These are phyloP conservation scores for Lenwebbia sp. DNA, from an alignment of 345 rosid genomes.

Conservation along the genomic window DNA sequence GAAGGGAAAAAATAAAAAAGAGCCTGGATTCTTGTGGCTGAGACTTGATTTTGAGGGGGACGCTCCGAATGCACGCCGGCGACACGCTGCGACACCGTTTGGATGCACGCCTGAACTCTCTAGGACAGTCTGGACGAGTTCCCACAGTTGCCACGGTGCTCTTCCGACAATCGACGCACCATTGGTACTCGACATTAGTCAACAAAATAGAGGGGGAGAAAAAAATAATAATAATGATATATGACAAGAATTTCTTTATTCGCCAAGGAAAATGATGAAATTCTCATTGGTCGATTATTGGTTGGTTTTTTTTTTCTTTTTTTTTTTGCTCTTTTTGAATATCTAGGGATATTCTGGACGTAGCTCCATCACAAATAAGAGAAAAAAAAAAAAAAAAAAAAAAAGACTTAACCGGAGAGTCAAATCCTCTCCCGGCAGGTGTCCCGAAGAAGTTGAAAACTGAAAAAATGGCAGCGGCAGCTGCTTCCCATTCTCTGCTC, in stretches of 20 bases:
- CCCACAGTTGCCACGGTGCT: neutral
- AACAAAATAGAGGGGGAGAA: neutral
- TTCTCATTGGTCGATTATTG: neutral
- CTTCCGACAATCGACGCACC: neutral
- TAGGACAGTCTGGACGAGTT: neutral
- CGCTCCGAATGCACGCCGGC: neutral
- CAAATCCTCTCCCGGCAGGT: neutral
- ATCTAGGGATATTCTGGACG: neutral
- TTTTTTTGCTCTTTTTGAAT: neutral
- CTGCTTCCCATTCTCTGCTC: constrained; percentile 33
- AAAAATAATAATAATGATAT: neutral
- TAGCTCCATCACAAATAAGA: neutral
- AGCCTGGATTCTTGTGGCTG: neutral
- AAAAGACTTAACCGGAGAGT: neutral
- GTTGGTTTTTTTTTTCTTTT: neutral
- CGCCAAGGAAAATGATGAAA: neutral
- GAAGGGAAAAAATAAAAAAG: neutral
- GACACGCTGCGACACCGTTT: neutral
- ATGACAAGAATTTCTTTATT: neutral
- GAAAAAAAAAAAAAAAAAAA: too few relatives aligned
- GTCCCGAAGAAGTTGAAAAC: neutral
- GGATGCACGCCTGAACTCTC: neutral
- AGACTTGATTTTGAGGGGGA: neutral
- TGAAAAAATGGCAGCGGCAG: constrained; percentile 14
- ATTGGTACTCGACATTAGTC: neutral